These are phyloP conservation scores for Panaeolus papilionaceus DNA, from an alignment of 768 basidiomycete genomes.

Conservation along the genomic window DNA sequence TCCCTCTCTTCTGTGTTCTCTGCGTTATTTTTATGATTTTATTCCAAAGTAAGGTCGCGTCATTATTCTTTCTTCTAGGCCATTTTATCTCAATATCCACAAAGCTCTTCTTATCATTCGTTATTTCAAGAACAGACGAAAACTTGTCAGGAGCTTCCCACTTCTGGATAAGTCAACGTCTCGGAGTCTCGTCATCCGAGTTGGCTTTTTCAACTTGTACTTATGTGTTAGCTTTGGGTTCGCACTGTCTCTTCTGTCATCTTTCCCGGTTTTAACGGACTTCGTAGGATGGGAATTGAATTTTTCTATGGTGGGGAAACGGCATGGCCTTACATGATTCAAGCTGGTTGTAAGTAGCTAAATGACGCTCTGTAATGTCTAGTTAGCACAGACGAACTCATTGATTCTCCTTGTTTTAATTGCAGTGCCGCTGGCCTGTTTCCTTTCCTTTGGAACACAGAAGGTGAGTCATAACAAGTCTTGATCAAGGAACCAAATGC, in stretches of 20 bases:
- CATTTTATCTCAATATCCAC: not conserved
- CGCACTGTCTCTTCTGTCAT: not conserved
- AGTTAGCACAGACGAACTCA: not conserved
- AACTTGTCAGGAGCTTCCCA: not conserved
- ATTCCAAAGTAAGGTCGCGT: not conserved
- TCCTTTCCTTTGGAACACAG: not conserved
- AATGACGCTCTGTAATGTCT: not conserved
- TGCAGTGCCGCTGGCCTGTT: not conserved
- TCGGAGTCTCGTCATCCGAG: not conserved
- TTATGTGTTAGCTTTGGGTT: conserved; percentile 8
- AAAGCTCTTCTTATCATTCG: not conserved
- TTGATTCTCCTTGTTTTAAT: too few relatives aligned
- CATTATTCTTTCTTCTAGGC: too few relatives aligned
- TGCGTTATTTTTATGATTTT: not conserved
- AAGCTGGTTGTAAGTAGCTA: not conserved
- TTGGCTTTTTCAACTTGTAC: not conserved
- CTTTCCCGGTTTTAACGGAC: not conserved
- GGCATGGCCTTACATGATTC: conserved; percentile 6
- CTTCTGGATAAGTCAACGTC: conserved; percentile 3
- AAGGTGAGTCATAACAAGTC: not conserved
- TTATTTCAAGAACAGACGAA: not conserved
- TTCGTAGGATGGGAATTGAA: not conserved
- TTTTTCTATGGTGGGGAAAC: not conserved
- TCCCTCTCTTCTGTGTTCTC: not conserved
- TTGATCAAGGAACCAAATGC: not conserved